Base-by-base conservation (phyloP, 768 basidiomycete species). In the Tubosaeta sp. region DNA sequence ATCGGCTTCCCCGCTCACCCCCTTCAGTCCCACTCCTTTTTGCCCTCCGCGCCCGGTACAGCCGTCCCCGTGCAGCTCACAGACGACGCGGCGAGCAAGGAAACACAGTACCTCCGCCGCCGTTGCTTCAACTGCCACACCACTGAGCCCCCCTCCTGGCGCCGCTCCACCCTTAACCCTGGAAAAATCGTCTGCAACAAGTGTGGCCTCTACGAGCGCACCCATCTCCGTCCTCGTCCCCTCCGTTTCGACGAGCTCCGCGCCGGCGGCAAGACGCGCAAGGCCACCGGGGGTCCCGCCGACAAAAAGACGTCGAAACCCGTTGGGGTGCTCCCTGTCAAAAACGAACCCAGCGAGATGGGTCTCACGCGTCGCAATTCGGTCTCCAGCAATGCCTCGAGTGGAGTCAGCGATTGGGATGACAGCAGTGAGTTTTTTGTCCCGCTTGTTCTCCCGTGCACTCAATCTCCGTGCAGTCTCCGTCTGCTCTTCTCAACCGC, bases 141-240 rank as follows among this genome's bases (percentile, higher is more conserved):
- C 17, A 93, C 91, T 2, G 91, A 93, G 66, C 91, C 91, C 0
- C 91, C 91, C 7, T 85, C 82, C 25, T 93, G 91, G 91, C 85
- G 91, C 49, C 82, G 91, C 42, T 86, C 83, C 29, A 92, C 91
- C 5, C 84, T 93, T 63, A 90, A 91, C 69, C 88, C 88, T 0
- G 91, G 91, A 58, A 93, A 93, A 72, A 93, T 93, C 63, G 91
- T 93, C 42, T 93, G 91, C 79, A 93, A 93, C 79, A 93, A 93
- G 75, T 93, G 91, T 58, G 91, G 91, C 10, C 78, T 93, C 35
- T 93, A 93, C 63, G 91, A 93, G 70, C 88, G 91, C 64, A 93
- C 91, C 12, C 91, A 93, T 59, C 70, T 92, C 50, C 81, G 91
- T 22, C 82, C 90, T 5, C 79, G 91, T 12, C 91, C 91, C 8